A percentile compares a stretch with the other conserved stretches of the same genome.
Conservation (phyloP, 768 basidiomycete genomes). For the Tubosaeta brunneosetosa region DNA sequence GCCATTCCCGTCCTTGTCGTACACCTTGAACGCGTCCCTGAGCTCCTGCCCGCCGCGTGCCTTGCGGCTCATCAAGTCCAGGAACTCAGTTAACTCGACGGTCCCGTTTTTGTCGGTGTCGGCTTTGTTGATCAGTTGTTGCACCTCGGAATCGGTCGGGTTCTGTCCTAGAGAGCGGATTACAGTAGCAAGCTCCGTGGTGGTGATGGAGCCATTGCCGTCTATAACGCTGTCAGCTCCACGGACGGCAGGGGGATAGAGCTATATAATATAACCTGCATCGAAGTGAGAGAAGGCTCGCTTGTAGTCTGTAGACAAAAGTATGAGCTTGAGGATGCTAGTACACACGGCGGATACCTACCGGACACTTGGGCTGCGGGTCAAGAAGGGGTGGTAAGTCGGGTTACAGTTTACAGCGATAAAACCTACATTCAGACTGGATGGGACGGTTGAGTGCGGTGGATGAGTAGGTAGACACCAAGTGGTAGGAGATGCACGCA, state of each 20-base stretch:
- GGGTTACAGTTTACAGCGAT: not conserved
- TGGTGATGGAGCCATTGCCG: slow-evolving; percentile 91
- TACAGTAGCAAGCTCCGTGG: slow-evolving; percentile 85
- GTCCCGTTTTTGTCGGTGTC: slow-evolving; percentile 85
- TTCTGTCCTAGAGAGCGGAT: slow-evolving; percentile 94
- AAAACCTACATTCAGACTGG: slow-evolving; percentile 54
- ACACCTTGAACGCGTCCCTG: slow-evolving; percentile 93
- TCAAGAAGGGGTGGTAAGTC: not conserved
- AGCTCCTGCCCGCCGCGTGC: slow-evolving; percentile 94
- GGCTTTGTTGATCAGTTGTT: slow-evolving; percentile 95
- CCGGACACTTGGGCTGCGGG: slow-evolving; percentile 86
- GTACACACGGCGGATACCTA: slow-evolving; percentile 31
- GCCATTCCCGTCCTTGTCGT: slow-evolving; percentile 94
- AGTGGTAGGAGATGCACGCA: slow-evolving; percentile 29
- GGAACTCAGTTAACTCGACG: slow-evolving; percentile 82
- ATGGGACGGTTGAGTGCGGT: slow-evolving; percentile 5
- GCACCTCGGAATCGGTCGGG: slow-evolving; percentile 85
- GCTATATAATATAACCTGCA: slow-evolving; percentile 53
- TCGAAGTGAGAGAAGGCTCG: slow-evolving; percentile 98
- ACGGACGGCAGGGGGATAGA: no score
- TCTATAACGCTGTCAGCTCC: slow-evolving; percentile 40
- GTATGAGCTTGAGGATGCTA: slow-evolving; percentile 1
- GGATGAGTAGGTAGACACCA: slow-evolving; percentile 12
- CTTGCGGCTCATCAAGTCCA: slow-evolving; percentile 81
- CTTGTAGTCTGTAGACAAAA: slow-evolving; percentile 75